Conservation (phyloP, 257 asterid species). For the Anisodus tanguticus region DNA sequence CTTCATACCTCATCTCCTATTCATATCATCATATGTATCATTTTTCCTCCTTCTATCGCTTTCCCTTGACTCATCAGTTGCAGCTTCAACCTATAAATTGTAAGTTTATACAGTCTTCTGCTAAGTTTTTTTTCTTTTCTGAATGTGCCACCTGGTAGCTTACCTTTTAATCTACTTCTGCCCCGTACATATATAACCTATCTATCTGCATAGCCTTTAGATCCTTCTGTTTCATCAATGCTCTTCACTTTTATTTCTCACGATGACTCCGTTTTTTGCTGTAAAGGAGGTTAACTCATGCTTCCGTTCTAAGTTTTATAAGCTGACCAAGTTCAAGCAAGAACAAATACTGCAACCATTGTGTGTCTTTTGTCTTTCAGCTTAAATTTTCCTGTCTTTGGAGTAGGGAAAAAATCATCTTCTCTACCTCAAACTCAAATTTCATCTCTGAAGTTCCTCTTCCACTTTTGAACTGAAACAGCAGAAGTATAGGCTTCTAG, state of each 20-base stretch:
- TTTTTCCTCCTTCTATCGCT: background rate
- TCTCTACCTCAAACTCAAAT: constrained; percentile 1
- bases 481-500: background rate
- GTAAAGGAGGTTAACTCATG: background rate
- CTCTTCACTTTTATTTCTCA: background rate
- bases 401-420: background rate
- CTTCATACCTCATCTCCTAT: background rate
- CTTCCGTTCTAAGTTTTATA: background rate
- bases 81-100: background rate
- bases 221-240: background rate
- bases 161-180: background rate
- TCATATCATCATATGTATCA: background rate
- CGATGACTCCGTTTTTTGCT: background rate
- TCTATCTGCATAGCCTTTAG: constrained; percentile 2
- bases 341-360: background rate
- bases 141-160: background rate
- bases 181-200: background rate
- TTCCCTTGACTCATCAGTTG: constrained; percentile 5
- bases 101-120: background rate
- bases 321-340: constrained; percentile 12
- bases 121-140: background rate
- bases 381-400: background rate
- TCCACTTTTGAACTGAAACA: background rate
- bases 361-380: background rate
- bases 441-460: constrained; percentile 5